Evolutionary conservation across 768 basidiomycete genomes (phyloP).

Genomic region (Suillus alpinus): DNA sequence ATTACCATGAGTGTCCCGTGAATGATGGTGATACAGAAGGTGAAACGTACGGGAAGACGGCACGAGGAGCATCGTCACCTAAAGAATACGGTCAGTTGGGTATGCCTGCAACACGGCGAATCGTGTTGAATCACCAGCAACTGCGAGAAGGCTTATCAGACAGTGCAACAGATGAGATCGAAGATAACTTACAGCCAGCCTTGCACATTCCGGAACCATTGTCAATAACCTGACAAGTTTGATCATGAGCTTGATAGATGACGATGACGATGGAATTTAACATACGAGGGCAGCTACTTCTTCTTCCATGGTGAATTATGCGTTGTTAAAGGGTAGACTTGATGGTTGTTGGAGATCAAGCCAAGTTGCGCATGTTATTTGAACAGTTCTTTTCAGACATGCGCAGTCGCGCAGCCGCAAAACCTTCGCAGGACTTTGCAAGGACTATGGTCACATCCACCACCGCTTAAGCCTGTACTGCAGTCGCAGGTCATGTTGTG

Average conservation of each 20-base stretch:
- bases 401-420: background rate
- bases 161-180: constrained; percentile 9
- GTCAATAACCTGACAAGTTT: constrained; percentile 67
- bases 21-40: background rate
- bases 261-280: constrained; percentile 3
- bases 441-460: background rate
- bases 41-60: constrained; percentile 87
- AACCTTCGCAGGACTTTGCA: background rate
- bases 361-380: background rate
- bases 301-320: constrained; percentile 51
- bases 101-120: background rate
- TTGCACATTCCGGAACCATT: constrained; percentile 99
- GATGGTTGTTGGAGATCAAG: background rate
- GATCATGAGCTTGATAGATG: constrained; percentile 1
- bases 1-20: background rate
- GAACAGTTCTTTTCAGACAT: background rate
- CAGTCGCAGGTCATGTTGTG: background rate
- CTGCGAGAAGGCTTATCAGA: constrained; percentile 34
- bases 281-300: constrained; percentile 58
- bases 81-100: constrained; percentile 17
- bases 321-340: background rate
- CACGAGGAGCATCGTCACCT: constrained; percentile 89
- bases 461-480: background rate
- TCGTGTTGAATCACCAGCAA: constrained; percentile 50
- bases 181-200: constrained; percentile 81